Evolutionary conservation across 1,284 basidiomycete species (phyloP), one percentile per base, ranked within the genome.

Genomic region (Fomitopsis schrenkii): DNA sequence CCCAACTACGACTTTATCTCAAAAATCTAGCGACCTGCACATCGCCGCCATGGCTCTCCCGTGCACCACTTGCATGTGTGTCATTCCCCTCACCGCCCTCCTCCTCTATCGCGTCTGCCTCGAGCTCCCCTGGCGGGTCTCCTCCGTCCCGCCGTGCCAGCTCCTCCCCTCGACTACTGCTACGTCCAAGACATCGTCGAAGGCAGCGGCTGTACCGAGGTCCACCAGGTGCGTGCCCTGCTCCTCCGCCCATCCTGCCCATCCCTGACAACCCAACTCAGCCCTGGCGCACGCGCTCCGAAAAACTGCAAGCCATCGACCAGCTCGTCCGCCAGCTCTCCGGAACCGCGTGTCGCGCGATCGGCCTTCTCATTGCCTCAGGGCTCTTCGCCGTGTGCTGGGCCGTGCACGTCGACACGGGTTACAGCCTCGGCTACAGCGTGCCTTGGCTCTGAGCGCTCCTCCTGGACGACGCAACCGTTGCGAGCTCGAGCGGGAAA

Each of bases 371-470:
- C 33, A 26, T 70, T 55, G 72, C 66, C 30, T 65, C 42, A 17
- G 70, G 55, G 19, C 66, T 72, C 44, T 68, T 75, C 56, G 68
- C 62, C 1, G 64, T 69, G 12, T 68, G 67, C 3, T 73, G 72
- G 71, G 66, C 67, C 7, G 67, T 69, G 26, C 46, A 65, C 17
- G 64, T 65, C 46, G 72, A 75, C 58, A 68, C 68, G 14, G 74
- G 65, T 17, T 74, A 73, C 60, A 72, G 72, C 5, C 61, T 73
- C 44, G 66, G 67, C 9, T 75, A 72, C 66, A 70, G 72, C 40
- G 59, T 74, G 12, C 72, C 72, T 0, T 75, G 74, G 72, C 59
- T 73, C 3, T 74, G 72, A 72, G 72, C 69, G 17, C 63, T 75
- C 46, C 42, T 68, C 45, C 58, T 59, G 19, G 61, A 64, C 5